Evolutionary conservation across 163 green algal genomes (phyloP).

Genomic region (Dunaliella salina): DNA sequence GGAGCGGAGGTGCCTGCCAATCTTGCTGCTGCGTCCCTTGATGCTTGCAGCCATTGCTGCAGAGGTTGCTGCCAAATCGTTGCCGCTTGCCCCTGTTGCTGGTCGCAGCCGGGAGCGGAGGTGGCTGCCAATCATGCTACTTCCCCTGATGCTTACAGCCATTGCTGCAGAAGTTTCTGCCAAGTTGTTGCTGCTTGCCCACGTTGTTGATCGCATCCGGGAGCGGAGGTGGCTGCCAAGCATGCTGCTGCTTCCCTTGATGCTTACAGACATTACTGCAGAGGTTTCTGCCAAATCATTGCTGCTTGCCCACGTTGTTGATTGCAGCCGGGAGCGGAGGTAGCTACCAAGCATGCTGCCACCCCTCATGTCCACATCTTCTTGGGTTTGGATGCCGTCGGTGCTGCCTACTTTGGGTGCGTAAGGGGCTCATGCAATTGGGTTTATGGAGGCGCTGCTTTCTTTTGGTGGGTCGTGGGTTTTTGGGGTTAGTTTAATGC

Average conservation of each 20-base stretch:
- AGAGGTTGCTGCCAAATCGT: no score
- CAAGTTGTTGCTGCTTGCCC: no score
- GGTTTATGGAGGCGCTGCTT: background rate
- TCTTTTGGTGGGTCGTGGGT: background rate
- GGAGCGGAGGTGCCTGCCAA: no score
- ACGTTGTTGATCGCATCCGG: background rate
- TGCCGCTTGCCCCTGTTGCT: no score
- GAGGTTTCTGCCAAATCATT: no score
- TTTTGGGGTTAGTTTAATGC: background rate
- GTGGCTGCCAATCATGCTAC: no score
- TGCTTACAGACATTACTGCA: no score
- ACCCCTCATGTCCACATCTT: slow-evolving; percentile 9
- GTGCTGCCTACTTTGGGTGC: slow-evolving; percentile 22
- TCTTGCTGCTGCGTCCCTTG: background rate
- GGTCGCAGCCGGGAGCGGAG: no score
- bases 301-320: background rate
- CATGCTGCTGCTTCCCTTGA: no score
- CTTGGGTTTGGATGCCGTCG: slow-evolving; percentile 17
- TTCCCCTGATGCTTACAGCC: no score
- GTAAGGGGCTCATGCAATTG: background rate
- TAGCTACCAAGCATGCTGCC: background rate
- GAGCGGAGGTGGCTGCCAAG: background rate
- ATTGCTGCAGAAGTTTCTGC: no score
- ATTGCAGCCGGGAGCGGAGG: background rate
- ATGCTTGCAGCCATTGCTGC: background rate